Base-by-base conservation (phyloP, 2,329 filamentous ascomycete species). In the Colletotrichum coccodes region DNA sequence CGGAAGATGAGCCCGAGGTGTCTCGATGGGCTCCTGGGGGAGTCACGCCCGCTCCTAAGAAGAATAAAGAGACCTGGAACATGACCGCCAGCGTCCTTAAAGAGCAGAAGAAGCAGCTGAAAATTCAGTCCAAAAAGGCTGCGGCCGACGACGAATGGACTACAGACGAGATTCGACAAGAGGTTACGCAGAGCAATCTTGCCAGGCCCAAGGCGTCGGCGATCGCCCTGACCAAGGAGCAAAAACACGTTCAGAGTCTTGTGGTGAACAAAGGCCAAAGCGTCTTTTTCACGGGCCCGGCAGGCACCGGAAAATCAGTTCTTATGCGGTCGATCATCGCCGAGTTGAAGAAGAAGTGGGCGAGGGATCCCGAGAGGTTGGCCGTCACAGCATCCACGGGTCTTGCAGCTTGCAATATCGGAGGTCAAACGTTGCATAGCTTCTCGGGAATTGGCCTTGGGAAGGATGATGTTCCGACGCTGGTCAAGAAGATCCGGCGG, bases 231-330 rank as follows among this genome's bases (percentile, higher is more conserved):
- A 98, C 94, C 77, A 88, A 92, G 14, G 96, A 99, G 77, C 96
- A 99, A 80, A 87, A 89, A 68, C 90, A 93, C 67, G 94, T 99
- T 12, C 84, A 97, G 65, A 90, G 94, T 52, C 84, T 98, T 23
- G 95, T 99, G 11, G 87, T 94, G 8, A 88, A 96, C 26, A 84
- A 93, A 71, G 88, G 88, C 68, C 92, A 94, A 78, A 98, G 95
- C 74, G 95, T 98, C 3, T 99, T 99, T 83, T 99, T 99, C 79
- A 99, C 96, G 1, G 96, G 96, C 74, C 97, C 96, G 68, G 96
- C 96, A 66, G 94, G 92, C 85, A 98, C 96, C 5, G 96, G 96
- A 79, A 99, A 99, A 84, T 99, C 96, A 1, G 95, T 99, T 4
- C 82, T 99, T 65, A 94, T 99, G 87, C 89, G 95, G 71, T 91